Conservation (phyloP, 768 basidiomycete genomes). For the Porphyrellus cyaneotinctus region DNA sequence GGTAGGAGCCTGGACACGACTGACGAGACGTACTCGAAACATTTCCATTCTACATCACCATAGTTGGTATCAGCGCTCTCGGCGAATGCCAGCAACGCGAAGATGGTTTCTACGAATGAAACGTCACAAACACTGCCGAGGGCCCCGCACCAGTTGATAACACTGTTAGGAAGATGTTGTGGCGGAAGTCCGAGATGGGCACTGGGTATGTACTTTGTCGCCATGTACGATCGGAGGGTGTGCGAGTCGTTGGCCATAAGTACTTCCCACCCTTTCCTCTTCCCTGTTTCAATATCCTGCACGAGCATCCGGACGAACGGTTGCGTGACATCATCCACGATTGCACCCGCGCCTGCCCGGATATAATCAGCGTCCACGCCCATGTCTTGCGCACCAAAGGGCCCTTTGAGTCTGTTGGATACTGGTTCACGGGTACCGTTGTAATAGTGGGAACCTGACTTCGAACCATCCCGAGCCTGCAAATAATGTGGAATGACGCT, state of each 20-base stretch:
- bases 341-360: slow-evolving; percentile 18
- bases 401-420: slow-evolving; percentile 5
- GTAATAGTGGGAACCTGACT: slow-evolving; percentile 5
- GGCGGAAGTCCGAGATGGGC: slow-evolving; percentile 15
- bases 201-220: slow-evolving; percentile 24
- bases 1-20: too few relatives aligned
- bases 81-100: neutral
- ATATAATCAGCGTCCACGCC: slow-evolving; percentile 7
- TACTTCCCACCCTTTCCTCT: slow-evolving; percentile 22
- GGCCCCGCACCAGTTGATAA: slow-evolving; percentile 32
- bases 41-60: slow-evolving; percentile 3
- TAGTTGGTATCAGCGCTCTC: neutral
- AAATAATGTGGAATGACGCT: slow-evolving; percentile 22
- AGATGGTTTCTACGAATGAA: neutral
- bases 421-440: slow-evolving; percentile 3
- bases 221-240: slow-evolving; percentile 31
- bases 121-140: slow-evolving; percentile 24
- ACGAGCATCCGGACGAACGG: slow-evolving; percentile 23
- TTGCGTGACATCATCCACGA: slow-evolving; percentile 12
- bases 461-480: slow-evolving; percentile 7
- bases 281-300: slow-evolving; percentile 14
- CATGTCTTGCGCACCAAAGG: slow-evolving; percentile 8
- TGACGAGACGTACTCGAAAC: slow-evolving; percentile 4
- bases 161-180: slow-evolving; percentile 13
- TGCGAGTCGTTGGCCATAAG: slow-evolving; percentile 28